Conservation (phyloP, 306 rosid genomes). For the Acmispon strigosus region DNA sequence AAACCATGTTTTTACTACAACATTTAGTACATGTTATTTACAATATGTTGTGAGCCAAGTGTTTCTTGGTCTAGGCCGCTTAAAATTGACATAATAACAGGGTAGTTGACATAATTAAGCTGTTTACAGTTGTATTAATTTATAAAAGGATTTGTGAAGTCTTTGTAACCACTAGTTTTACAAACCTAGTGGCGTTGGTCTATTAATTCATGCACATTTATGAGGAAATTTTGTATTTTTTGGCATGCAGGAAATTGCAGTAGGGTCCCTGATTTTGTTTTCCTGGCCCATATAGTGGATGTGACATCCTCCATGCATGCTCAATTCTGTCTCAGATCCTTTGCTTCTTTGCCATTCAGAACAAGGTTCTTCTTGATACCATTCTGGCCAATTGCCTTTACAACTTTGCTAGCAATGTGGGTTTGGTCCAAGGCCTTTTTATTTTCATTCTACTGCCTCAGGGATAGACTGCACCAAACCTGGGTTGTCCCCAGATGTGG, state of each 20-base stretch:
- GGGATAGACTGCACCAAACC: conserved; percentile 63
- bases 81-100: too few species aligned
- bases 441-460: conserved; percentile 46
- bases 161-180: neutral
- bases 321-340: conserved; percentile 44
- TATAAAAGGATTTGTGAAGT: neutral
- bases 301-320: conserved; percentile 45
- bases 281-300: conserved; percentile 82
- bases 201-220: neutral
- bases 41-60: too few species aligned
- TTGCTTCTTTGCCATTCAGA: conserved; percentile 49
- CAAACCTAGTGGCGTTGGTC: neutral
- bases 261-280: conserved; percentile 70
- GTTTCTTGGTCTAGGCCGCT: too few species aligned
- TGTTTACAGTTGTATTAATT: neutral
- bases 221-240: neutral
- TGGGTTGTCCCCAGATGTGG: conserved; percentile 89
- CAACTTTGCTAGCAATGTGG: conserved; percentile 58
- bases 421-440: conserved; percentile 55
- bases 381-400: conserved; percentile 16
- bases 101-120: neutral
- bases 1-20: too few species aligned
- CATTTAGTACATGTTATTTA: too few species aligned
- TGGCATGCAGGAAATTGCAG: conserved; percentile 38
- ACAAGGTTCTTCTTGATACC: conserved; percentile 42